Percentiles rank a stretch among this genome's conserved stretches.
Conservation (phyloP, 441 rosid genomes). For the Jatropha multifida region DNA sequence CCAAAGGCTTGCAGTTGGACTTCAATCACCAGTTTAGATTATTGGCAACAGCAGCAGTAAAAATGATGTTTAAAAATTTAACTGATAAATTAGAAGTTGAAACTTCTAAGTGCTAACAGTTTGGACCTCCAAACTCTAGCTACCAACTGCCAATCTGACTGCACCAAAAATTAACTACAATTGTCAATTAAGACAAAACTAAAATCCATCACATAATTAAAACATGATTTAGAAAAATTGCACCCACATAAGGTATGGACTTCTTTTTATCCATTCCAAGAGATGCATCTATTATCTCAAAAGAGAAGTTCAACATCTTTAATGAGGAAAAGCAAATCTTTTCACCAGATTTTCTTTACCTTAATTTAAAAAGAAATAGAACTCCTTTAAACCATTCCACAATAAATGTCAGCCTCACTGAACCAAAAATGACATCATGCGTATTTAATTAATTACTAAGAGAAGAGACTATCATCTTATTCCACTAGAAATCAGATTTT, state of each 20-base stretch:
- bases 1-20: neutral
- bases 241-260: neutral
- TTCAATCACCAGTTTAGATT: neutral
- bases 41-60: neutral
- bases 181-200: neutral
- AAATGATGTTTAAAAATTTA: neutral
- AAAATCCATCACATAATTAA: neutral
- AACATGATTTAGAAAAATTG: neutral
- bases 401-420: neutral
- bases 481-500: neutral
- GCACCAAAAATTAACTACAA: neutral
- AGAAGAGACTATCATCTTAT: neutral
- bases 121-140: neutral
- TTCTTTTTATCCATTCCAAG: neutral
- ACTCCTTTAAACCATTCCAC: neutral
- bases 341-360: neutral
- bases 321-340: neutral
- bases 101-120: neutral
- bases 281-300: neutral
- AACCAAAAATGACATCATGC: neutral
- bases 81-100: neutral
- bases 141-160: neutral
- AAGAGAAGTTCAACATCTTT: neutral
- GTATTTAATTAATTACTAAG: too few relatives aligned
- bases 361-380: neutral